Conservation (phyloP, 805 yeast genomes). For the Saccharomycopsis fermentans region DNA sequence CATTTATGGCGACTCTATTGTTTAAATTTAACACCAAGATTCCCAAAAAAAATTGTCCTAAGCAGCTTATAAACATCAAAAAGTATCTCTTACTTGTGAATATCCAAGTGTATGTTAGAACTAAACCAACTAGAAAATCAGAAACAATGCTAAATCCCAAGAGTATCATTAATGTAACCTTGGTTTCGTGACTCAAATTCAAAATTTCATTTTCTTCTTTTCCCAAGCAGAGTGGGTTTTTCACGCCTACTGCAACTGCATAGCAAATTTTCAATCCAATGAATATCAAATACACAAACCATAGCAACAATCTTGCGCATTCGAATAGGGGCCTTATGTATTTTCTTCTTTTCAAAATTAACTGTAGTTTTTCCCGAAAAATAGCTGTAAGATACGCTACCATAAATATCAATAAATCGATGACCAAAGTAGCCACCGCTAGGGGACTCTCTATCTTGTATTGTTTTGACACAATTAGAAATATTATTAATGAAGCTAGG, state of each 20-base stretch:
- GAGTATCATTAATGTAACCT: neutral
- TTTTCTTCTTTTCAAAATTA: neutral
- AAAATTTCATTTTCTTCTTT: neutral
- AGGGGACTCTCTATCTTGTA: neutral
- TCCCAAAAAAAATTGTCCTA: neutral
- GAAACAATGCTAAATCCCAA: neutral
- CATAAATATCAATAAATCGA: neutral
- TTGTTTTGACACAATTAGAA: neutral
- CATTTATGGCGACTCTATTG: neutral
- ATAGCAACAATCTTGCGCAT: neutral
- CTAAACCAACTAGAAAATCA: neutral
- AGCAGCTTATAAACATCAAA: neutral
- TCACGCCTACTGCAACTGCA: neutral
- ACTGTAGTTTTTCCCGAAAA: neutral
- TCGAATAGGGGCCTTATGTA: neutral
- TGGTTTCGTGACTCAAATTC: neutral
- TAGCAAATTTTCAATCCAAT: neutral
- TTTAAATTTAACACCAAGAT: neutral
- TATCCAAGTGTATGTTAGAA: neutral
- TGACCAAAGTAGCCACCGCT: neutral
- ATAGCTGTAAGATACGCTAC: neutral
- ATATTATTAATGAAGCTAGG: neutral
- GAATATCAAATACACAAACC: neutral
- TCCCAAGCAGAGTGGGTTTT: neutral
- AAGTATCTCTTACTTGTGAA: neutral